Evolutionary conservation across 2,329 filamentous ascomycete genomes (phyloP).

Genomic region (Septoria petroselini): DNA sequence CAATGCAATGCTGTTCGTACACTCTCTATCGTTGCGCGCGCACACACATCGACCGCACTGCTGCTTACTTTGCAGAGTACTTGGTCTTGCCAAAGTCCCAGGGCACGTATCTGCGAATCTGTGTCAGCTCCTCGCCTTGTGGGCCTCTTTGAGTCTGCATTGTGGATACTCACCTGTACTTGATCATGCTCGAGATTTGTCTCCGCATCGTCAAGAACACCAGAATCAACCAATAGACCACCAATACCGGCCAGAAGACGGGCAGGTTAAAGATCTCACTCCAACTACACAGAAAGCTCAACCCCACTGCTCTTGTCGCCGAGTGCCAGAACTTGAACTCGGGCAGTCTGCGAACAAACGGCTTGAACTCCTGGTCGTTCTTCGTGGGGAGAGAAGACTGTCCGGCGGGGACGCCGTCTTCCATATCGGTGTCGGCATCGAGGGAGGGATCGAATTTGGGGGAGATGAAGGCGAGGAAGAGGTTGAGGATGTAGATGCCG

Average conservation of each 20-base stretch:
- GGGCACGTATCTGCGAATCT: constrained; percentile 37
- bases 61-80: constrained; percentile 35
- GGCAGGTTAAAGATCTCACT: constrained; percentile 93
- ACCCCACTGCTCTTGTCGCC: constrained; percentile 78
- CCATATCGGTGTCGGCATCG: constrained; percentile 92
- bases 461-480: constrained; percentile 97
- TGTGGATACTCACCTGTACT: constrained; percentile 80
- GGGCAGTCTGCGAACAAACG: constrained; percentile 90
- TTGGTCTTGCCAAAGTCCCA: constrained; percentile 43
- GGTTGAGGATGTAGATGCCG: constrained; percentile 96
- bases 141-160: not conserved
- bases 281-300: constrained; percentile 86
- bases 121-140: not conserved
- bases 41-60: not conserved
- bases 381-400: constrained; percentile 79
- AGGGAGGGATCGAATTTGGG: constrained; percentile 98
- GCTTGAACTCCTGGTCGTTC: constrained; percentile 94
- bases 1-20: constrained; percentile 20
- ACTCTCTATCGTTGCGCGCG: constrained; percentile 10
- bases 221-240: constrained; percentile 98
- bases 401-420: constrained; percentile 67
- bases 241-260: constrained; percentile 97
- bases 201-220: constrained; percentile 97
- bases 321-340: constrained; percentile 99
- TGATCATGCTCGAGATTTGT: constrained; percentile 99